These are phyloP conservation scores for Rhizopogon hawkerae DNA, from an alignment of 1,284 basidiomycete species.

Conservation along the genomic window DNA sequence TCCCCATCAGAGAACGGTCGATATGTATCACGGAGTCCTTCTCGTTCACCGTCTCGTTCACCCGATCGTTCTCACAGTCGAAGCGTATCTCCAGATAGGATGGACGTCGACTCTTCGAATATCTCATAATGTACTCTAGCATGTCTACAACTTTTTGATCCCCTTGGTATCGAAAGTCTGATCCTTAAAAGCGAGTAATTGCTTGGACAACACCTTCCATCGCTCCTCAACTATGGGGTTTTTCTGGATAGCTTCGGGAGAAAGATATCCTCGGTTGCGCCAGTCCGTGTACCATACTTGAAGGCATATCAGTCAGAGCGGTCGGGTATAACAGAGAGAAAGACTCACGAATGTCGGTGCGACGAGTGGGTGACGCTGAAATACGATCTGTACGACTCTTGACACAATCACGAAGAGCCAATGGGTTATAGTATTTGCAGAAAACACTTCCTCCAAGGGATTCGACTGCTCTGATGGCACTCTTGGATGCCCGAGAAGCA, in stretches of 20 bases:
- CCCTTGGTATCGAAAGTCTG: slow-evolving; percentile 47
- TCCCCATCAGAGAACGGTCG: slow-evolving; percentile 42
- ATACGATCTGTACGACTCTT: slow-evolving; percentile 62
- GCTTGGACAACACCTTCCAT: slow-evolving; percentile 56
- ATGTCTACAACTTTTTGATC: slow-evolving; percentile 8
- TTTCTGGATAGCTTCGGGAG: slow-evolving; percentile 46
- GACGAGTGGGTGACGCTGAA: slow-evolving; percentile 73
- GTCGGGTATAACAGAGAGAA: background rate
- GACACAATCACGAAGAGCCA: slow-evolving; percentile 76
- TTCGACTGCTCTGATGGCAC: slow-evolving; percentile 82
- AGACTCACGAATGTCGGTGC: slow-evolving; percentile 72
- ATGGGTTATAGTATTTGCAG: slow-evolving; percentile 88
- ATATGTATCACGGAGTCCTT: slow-evolving; percentile 57
- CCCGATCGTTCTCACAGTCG: slow-evolving; percentile 46
- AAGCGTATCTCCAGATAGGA: slow-evolving; percentile 53
- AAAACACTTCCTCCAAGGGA: slow-evolving; percentile 75
- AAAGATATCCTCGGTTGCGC: slow-evolving; percentile 67
- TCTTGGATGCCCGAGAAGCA: slow-evolving; percentile 80
- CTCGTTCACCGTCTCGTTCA: slow-evolving; percentile 36
- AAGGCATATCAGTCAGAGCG: slow-evolving; percentile 1
- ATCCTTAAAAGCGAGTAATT: slow-evolving; percentile 52
- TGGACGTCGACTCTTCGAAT: slow-evolving; percentile 28
- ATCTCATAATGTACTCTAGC: slow-evolving; percentile 13
- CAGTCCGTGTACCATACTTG: slow-evolving; percentile 72
- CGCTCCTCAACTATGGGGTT: slow-evolving; percentile 61